Evolutionary conservation across 1,284 basidiomycete species (phyloP).

Genomic region (Trametes pubescens): DNA sequence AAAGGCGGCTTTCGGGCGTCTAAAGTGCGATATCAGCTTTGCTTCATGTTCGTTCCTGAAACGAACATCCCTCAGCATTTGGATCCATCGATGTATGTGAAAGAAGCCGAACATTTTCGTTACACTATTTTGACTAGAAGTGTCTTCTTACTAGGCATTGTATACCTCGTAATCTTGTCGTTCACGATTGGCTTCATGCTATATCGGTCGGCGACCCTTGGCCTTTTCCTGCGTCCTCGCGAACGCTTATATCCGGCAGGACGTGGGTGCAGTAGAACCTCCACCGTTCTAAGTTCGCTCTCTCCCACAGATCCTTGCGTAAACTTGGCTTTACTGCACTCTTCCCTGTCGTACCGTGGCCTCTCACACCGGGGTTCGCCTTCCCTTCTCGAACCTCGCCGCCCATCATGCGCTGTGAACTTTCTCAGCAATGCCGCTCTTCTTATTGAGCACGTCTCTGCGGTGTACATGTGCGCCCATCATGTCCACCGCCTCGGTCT

Average conservation of each 20-base stretch:
- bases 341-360: slow-evolving; percentile 4
- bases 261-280: neutral
- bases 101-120: too few relatives aligned
- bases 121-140: too few relatives aligned
- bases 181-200: neutral
- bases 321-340: slow-evolving; percentile 7
- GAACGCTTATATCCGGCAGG: neutral
- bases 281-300: neutral
- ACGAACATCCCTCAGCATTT: too few relatives aligned
- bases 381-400: slow-evolving; percentile 1
- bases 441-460: slow-evolving; percentile 13
- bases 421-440: slow-evolving; percentile 13
- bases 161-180: too few relatives aligned
- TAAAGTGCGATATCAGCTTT: too few relatives aligned
- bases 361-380: neutral
- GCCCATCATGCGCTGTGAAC: neutral
- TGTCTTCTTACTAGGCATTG: too few relatives aligned
- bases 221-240: neutral
- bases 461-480: slow-evolving; percentile 21
- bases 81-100: too few relatives aligned
- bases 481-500: slow-evolving; percentile 22
- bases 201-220: too few relatives aligned
- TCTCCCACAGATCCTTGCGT: slow-evolving; percentile 28
- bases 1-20: too few relatives aligned
- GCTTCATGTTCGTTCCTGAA: too few relatives aligned